Evolutionary conservation across 108 stramenopile species (phyloP).

Genomic region (Pseudonitzschia multiseries): DNA sequence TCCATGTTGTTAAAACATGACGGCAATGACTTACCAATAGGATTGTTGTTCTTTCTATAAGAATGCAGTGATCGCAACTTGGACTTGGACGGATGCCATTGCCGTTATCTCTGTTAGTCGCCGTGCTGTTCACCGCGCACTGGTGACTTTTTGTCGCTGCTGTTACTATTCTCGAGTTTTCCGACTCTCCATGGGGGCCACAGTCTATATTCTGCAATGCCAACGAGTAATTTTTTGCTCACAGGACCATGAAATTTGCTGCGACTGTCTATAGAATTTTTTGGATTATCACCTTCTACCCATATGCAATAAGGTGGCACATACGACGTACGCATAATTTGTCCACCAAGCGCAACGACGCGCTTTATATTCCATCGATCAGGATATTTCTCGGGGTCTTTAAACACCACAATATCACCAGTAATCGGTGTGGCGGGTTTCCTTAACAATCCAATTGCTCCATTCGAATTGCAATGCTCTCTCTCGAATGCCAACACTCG

Average conservation of each 20-base stretch:
- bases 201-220: constrained; percentile 66
- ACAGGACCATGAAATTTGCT: constrained; percentile 52
- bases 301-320: constrained; percentile 37
- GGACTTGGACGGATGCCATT: too few species aligned
- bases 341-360: constrained; percentile 68
- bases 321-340: constrained; percentile 37
- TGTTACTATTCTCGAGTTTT: constrained; percentile 22
- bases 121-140: neutral
- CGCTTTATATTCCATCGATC: constrained; percentile 59
- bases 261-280: constrained; percentile 42
- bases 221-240: constrained; percentile 68
- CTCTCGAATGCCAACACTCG: constrained; percentile 17
- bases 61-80: too few species aligned
- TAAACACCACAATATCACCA: constrained; percentile 45
- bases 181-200: constrained; percentile 80
- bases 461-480: constrained; percentile 22
- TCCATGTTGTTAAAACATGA: too few species aligned
- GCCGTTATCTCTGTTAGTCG: too few species aligned
- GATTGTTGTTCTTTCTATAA: too few species aligned
- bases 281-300: constrained; percentile 71
- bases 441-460: constrained; percentile 11
- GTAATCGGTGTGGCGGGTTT: constrained; percentile 38
- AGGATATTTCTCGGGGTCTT: constrained; percentile 42
- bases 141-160: neutral
- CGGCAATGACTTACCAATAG: too few species aligned